These are phyloP conservation scores for Aspergillus avenaceus DNA, from an alignment of 495 filamentous ascomycete genomes.

Conservation along the genomic window DNA sequence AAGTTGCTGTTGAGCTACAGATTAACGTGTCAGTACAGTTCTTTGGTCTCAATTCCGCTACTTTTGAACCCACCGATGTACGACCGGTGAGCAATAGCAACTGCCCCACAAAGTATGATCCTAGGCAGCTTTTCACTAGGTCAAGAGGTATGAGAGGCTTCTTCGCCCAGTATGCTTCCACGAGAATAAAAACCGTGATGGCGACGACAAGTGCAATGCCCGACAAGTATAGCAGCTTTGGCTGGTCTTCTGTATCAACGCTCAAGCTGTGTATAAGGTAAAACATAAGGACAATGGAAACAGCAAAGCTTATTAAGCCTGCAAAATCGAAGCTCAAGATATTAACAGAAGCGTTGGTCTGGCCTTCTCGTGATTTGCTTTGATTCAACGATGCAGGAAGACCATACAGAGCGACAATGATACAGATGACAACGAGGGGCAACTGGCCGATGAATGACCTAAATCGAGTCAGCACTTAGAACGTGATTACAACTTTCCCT, in stretches of 20 bases:
- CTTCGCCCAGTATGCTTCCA: constrained; percentile 16
- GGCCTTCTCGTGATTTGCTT: background rate
- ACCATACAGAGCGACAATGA: constrained; percentile 10
- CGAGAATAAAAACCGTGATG: constrained; percentile 14
- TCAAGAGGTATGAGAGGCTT: constrained; percentile 22
- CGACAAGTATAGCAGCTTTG: background rate
- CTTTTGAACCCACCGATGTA: constrained; percentile 9
- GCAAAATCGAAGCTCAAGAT: constrained; percentile 12
- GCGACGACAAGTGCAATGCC: constrained; percentile 4
- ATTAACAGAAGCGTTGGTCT: background rate
- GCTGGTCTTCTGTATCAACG: background rate
- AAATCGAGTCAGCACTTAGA: background rate
- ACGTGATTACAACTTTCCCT: background rate
- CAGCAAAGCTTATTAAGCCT: constrained; percentile 8
- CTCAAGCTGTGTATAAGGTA: constrained; percentile 4
- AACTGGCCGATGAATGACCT: constrained; percentile 29
- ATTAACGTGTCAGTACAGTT: background rate
- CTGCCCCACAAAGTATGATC: constrained; percentile 11
- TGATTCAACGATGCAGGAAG: constrained; percentile 10
- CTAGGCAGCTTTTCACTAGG: constrained; percentile 14
- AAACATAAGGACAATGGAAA: constrained; percentile 4
- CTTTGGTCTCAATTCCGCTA: too few relatives aligned
- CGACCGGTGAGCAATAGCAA: constrained; percentile 4
- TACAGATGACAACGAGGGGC: constrained; percentile 18
- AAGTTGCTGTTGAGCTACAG: constrained; percentile 11